phyloP scores from a whole-genome alignment of 116 monocot species.

The Trichopus zeylanicus region DNA sequence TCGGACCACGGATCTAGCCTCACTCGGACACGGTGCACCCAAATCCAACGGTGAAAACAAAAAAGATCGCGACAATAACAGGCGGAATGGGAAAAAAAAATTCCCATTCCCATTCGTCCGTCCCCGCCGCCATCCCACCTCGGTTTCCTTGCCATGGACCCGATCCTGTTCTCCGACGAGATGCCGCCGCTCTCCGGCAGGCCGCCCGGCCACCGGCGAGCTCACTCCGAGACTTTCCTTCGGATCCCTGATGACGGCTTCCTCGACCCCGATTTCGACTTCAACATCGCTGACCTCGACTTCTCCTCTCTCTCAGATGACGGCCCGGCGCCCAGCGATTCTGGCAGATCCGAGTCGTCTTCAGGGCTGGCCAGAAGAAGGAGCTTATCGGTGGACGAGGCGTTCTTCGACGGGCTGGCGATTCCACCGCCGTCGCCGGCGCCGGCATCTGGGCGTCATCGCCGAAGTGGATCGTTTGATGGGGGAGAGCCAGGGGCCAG shows the following conservation, averaged over 20 bases:
- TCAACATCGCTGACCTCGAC: slow-evolving; percentile 62
- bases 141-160: slow-evolving; percentile 1
- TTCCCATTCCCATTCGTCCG: no score
- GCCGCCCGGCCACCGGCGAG: slow-evolving; percentile 37
- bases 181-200: background rate
- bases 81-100: no score
- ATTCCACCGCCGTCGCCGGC: slow-evolving; percentile 4
- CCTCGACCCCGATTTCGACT: slow-evolving; percentile 69
- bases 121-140: no score
- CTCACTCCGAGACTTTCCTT: slow-evolving; percentile 77
- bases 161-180: background rate
- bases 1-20: no score
- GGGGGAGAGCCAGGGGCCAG: slow-evolving; percentile 39
- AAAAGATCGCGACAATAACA: no score
- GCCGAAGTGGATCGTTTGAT: slow-evolving; percentile 50
- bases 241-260: slow-evolving; percentile 75
- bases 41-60: no score
- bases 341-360: background rate
- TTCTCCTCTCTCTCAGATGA: slow-evolving; percentile 84
- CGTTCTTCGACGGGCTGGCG: slow-evolving; percentile 54
- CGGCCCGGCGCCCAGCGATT: background rate
- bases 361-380: slow-evolving; percentile 5
- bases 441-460: slow-evolving; percentile 18
- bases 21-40: no score
- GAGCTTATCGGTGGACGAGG: slow-evolving; percentile 80